Base-by-base conservation (phyloP, 345 rosid genomes). In the Euphorbia peplus region DNA sequence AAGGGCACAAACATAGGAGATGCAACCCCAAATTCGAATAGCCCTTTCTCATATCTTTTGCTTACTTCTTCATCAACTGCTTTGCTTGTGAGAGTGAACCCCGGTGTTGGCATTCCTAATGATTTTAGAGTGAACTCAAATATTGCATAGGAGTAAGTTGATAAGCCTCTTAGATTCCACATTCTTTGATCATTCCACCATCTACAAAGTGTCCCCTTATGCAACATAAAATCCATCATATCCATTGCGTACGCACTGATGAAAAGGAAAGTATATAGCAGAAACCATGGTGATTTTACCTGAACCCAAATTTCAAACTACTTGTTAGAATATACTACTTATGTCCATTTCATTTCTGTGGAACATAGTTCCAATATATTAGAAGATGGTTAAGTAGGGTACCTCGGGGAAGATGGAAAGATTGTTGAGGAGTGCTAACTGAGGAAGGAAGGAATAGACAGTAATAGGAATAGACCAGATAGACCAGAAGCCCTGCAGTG, bases 131-230 rank as follows among this genome's bases (percentile, higher is more conserved):
- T 7, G 79, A 54, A 88, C 76, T 87, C 88, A 15, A 70, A 16
- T 10, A 54, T 4, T 10, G 85, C 87, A 46, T 81, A 83, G 1
- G 75, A 16, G 70, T 4, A 70, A 67, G 88, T 63, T 16, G 95
- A 61, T 5, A 81, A 24, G 8, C 91, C 87, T 54, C 76, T 82
- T 44, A 92, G 57, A 54, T 75, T 47, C 86, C 85, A 88, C 59
- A 85, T 88, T 63, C 96, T 80, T 63, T 85, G 95, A 68, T 82
- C 88, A 61, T 82, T 88, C 90, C 91, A 88, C 98, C 98, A 90
- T 61, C 61, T 78, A 10, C 47, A 37, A 64, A 79, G 32, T 21
- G 81, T 84, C 25, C 85, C 86, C 12, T 84, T 81, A 39, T 61
- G 81, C 26, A 85, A 26, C 25, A 78, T 10, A 64, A 83, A 82